Conservation (phyloP, 2,329 filamentous ascomycete genomes). For the Calonectria hongkongensis region DNA sequence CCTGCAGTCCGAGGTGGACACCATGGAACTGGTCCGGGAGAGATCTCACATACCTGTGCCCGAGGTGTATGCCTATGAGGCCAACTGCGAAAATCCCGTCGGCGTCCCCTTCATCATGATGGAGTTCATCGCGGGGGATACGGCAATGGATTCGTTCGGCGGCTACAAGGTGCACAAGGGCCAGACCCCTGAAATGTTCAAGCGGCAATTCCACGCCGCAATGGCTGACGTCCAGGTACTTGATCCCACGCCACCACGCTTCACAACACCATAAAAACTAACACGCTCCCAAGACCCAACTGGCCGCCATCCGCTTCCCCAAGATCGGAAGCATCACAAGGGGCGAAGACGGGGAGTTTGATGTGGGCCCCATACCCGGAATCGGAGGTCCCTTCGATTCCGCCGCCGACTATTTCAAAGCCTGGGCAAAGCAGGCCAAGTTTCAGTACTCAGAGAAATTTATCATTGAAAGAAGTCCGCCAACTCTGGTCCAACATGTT, state of each 20-base stretch:
- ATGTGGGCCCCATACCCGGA: slow-evolving; percentile 45
- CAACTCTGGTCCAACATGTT: slow-evolving; percentile 12
- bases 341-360: slow-evolving; percentile 37
- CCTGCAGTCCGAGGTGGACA: slow-evolving; percentile 14
- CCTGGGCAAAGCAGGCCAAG: slow-evolving; percentile 44
- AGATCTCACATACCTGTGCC: slow-evolving; percentile 48
- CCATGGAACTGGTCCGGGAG: slow-evolving; percentile 22
- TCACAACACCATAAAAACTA: background rate
- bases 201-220: slow-evolving; percentile 29
- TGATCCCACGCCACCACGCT: background rate
- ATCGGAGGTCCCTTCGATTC: slow-evolving; percentile 50
- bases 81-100: slow-evolving; percentile 46
- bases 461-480: slow-evolving; percentile 21
- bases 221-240: slow-evolving; percentile 40
- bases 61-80: slow-evolving; percentile 52
- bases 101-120: slow-evolving; percentile 57
- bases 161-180: slow-evolving; percentile 49
- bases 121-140: slow-evolving; percentile 56
- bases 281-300: slow-evolving; percentile 26
- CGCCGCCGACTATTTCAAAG: slow-evolving; percentile 47
- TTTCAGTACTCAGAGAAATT: slow-evolving; percentile 35
- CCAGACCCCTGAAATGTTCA: slow-evolving; percentile 41
- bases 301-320: slow-evolving; percentile 46
- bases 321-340: slow-evolving; percentile 46
- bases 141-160: slow-evolving; percentile 50